phyloP scores from a whole-genome alignment of 345 rosid genomes.

The Sisymbrium irio region DNA sequence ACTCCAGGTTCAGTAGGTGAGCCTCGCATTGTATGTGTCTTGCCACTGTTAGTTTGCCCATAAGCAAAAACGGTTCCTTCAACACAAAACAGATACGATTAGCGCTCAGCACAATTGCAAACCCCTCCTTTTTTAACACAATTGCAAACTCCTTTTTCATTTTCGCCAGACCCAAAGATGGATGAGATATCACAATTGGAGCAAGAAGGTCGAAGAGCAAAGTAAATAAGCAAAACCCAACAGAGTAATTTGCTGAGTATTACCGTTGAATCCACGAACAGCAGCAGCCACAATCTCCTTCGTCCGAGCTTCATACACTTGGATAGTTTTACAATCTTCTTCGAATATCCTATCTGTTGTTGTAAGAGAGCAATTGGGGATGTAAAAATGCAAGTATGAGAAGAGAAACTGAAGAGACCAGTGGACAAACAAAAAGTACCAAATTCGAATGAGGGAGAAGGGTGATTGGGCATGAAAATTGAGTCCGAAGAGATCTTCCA shows the following conservation, averaged over 20 bases:
- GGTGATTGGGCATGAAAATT: constrained; percentile 53
- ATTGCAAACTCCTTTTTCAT: neutral
- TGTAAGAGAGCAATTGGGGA: neutral
- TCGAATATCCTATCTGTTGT: constrained; percentile 59
- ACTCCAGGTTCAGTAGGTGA: constrained; percentile 73
- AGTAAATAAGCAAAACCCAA: neutral
- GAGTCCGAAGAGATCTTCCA: constrained; percentile 77
- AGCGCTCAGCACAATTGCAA: neutral
- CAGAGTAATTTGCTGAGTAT: neutral
- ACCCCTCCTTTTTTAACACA: neutral
- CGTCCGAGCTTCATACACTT: constrained; percentile 76
- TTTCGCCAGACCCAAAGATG: neutral
- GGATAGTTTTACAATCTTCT: constrained; percentile 58
- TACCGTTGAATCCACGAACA: constrained; percentile 91
- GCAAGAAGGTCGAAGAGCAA: neutral
- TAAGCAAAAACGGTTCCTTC: constrained; percentile 95
- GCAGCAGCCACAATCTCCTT: constrained; percentile 77
- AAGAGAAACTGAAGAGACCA: neutral
- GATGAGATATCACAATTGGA: constrained; percentile 8
- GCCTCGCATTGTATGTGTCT: constrained; percentile 98
- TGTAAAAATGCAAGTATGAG: neutral
- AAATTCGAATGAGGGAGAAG: constrained; percentile 62
- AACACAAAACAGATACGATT: constrained; percentile 1
- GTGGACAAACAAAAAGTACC: constrained; percentile 39
- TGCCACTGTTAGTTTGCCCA: constrained; percentile 95